A percentile compares a stretch with the other conserved stretches of the same genome.
These are phyloP conservation scores for Solanum hybrid DNA, from an alignment of 305 asterid species.

Conservation along the genomic window DNA sequence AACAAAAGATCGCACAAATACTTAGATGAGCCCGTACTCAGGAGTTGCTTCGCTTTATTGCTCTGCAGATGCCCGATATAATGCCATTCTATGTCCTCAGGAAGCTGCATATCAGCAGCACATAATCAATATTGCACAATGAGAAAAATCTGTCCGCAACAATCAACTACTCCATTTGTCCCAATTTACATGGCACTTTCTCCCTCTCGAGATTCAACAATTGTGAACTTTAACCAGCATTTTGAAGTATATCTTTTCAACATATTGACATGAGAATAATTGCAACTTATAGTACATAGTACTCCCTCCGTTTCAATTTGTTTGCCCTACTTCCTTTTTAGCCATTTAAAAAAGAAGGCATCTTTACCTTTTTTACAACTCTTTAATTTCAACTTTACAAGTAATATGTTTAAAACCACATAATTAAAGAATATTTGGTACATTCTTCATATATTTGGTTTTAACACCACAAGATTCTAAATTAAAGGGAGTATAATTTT, in stretches of 20 bases:
- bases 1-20: not conserved
- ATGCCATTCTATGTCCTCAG: conserved; percentile 79
- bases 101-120: conserved; percentile 42
- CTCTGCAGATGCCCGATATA: conserved; percentile 87
- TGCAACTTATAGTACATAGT: not conserved
- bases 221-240: not conserved
- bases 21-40: conserved; percentile 33
- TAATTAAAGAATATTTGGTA: not conserved
- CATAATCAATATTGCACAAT: not conserved
- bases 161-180: not conserved
- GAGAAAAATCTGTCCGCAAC: not conserved
- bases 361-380: not conserved
- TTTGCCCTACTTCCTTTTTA: not conserved
- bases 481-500: no score
- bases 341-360: not conserved
- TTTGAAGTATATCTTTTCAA: not conserved
- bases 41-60: conserved; percentile 72
- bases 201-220: not conserved
- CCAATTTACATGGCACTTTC: not conserved
- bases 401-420: not conserved
- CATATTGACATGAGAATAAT: not conserved
- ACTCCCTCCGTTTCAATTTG: not conserved
- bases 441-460: not conserved
- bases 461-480: not conserved
- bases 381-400: not conserved